Evolutionary conservation across 1,139 yeast genomes (phyloP), one percentile per base, ranked within the genome.

Genomic region (Geotrichum candidum): DNA sequence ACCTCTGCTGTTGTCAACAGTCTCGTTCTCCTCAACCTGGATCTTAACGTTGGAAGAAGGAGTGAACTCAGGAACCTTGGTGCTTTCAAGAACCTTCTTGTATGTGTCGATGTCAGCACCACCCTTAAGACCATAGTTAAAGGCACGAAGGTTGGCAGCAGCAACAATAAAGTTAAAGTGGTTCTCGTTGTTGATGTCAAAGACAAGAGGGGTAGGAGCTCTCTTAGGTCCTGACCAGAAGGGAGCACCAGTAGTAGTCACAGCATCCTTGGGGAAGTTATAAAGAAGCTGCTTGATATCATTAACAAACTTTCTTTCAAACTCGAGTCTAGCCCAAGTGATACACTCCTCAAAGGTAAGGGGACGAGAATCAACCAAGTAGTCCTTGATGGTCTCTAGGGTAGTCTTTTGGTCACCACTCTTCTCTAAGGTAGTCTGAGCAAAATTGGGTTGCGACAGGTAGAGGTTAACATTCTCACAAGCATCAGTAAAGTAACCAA

Each of bases 221-320:
- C 99, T 86, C 78, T 94, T 94, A 54, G 98, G 96, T 64, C 98
- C 97, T 31, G 96, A 85, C 99, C 99, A 94, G 77, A 94, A 94
- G 67, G 96, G 95, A 48, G 88, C 92, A 61, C 99, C 99, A 62
- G 82, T 82, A 0, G 96, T 86, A 1, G 97, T 94, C 61, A 83
- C 86, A 5, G 98, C 96, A 76, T 94, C 99, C 65, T 82, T 84
- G 35, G 99, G 99, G 83, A 95, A 95, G 74, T 92, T 92, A 80
- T 84, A 94, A 68, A 95, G 81, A 68, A 94, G 81, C 78, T 94
- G 99, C 71, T 85, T 80, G 67, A 92, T 91, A 63, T 94, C 98
- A 71, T 91, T 85, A 70, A 83, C 84, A 80, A 81, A 94, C 76
- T 90, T 90, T 69, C 79, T 79, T 77, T 92, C 97, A 73, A 94